Percentiles rank a stretch among this genome's conserved stretches.
phyloP scores from a whole-genome alignment of 805 yeast species.

The Helenozyma baotianmanensis region DNA sequence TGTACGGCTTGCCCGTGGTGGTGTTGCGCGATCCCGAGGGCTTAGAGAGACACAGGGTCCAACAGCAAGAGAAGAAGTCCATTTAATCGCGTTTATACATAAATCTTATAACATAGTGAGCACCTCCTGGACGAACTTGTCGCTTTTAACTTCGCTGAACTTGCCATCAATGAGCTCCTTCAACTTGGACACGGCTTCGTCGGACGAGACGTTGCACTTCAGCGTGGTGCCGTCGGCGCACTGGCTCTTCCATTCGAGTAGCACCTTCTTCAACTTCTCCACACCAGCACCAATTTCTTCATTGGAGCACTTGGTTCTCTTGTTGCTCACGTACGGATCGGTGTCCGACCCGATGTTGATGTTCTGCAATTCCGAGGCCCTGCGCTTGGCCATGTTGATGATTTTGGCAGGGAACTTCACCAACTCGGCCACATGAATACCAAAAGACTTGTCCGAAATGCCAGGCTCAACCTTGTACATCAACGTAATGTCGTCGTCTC shows the following conservation, averaged over 20 bases:
- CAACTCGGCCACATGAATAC: conserved; percentile 95
- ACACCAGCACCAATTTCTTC: conserved; percentile 55
- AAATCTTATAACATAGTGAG: conserved; percentile 27
- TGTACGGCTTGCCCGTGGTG: conserved; percentile 32
- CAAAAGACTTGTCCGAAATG: conserved; percentile 92
- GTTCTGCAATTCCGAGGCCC: conserved; percentile 81
- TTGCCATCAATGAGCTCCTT: conserved; percentile 30
- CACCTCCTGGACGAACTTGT: conserved; percentile 45
- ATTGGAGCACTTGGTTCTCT: conserved; percentile 47
- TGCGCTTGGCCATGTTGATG: conserved; percentile 90
- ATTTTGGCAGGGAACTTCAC: conserved; percentile 91
- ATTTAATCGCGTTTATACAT: conserved; percentile 2
- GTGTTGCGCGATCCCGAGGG: conserved; percentile 12
- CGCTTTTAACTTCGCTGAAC: conserved; percentile 16
- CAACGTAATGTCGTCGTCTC: conserved; percentile 67
- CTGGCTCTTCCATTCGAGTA: conserved; percentile 50
- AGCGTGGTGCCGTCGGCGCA: conserved; percentile 28
- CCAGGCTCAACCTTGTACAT: conserved; percentile 95
- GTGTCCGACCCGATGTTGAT: conserved; percentile 29
- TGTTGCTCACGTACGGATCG: conserved; percentile 40
- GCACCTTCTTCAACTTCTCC: conserved; percentile 41
- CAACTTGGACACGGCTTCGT: conserved; percentile 37
- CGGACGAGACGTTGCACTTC: conserved; percentile 24
- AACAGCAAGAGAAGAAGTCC: conserved; percentile 9
- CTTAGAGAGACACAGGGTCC: conserved; percentile 8